A percentile compares a stretch with the other conserved stretches of the same genome.
Evolutionary conservation across 345 rosid species (phyloP).

Genomic region (Salix dunnii): DNA sequence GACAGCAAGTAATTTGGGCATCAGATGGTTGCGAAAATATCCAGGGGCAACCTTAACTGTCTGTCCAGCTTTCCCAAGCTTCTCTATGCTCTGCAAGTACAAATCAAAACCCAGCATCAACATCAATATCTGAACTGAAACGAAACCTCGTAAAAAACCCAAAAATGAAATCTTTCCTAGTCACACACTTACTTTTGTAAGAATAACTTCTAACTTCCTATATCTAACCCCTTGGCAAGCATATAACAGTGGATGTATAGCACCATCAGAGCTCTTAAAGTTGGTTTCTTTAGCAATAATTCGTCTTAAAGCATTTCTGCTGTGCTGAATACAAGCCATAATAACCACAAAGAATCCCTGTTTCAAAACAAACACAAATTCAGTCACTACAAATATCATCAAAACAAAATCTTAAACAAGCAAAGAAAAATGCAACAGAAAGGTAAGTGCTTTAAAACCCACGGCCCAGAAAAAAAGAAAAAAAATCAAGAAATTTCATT

Average conservation of each 20-base stretch:
- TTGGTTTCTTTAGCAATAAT: constrained; percentile 23
- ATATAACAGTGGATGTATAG: constrained; percentile 55
- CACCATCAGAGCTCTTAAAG: constrained; percentile 29
- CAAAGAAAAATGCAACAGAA: background rate
- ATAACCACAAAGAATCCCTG: background rate
- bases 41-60: constrained; percentile 96
- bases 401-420: background rate
- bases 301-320: constrained; percentile 45
- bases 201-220: constrained; percentile 82
- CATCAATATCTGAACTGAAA: background rate
- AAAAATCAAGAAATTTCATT: no score
- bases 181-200: constrained; percentile 59
- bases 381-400: no score
- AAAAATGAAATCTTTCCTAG: background rate
- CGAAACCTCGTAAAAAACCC: background rate
- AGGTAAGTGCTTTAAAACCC: background rate
- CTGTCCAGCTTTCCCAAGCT: constrained; percentile 93
- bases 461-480: no score
- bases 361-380: background rate
- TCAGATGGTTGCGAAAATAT: constrained; percentile 79
- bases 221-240: constrained; percentile 80
- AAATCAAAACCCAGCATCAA: background rate
- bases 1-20: constrained; percentile 93
- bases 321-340: constrained; percentile 41
- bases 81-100: constrained; percentile 59